phyloP scores from a whole-genome alignment of 441 rosid genomes.

The Populus hybrid region DNA sequence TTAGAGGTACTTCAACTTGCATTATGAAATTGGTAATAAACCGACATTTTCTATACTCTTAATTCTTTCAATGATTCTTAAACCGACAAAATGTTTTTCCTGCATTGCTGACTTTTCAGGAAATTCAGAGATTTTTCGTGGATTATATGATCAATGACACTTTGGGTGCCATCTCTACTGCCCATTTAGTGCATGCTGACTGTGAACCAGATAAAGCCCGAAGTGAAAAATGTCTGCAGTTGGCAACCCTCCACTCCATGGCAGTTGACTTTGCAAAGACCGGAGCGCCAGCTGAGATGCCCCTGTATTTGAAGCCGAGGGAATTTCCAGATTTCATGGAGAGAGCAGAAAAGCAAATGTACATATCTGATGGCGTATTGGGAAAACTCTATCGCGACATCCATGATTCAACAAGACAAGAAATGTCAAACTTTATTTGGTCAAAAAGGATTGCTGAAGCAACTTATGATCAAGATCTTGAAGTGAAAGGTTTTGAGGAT shows the following conservation, averaged over 20 bases:
- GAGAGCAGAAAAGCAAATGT: conserved; percentile 55
- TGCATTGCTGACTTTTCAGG: conserved; percentile 41
- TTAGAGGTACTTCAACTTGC: conserved; percentile 47
- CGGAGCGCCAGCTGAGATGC: conserved; percentile 96
- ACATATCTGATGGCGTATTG: conserved; percentile 53
- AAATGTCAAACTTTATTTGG: conserved; percentile 36
- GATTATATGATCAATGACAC: conserved; percentile 92
- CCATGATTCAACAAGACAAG: conserved; percentile 25
- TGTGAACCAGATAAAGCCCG: conserved; percentile 69
- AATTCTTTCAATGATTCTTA: neutral
- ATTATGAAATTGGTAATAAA: neutral
- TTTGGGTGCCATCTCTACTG: conserved; percentile 90
- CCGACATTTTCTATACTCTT: neutral
- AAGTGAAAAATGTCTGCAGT: conserved; percentile 59
- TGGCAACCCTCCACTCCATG: conserved; percentile 87
- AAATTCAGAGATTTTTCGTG: conserved; percentile 78
- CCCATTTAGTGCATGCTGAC: conserved; percentile 89
- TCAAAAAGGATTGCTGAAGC: conserved; percentile 31
- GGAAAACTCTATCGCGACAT: conserved; percentile 80
- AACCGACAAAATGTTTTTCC: neutral
- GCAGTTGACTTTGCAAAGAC: conserved; percentile 97
- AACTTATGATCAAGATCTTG: conserved; percentile 59
- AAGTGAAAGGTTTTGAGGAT: conserved; percentile 58
- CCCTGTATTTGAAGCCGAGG: conserved; percentile 62
- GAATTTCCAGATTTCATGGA: conserved; percentile 93